phyloP scores from a whole-genome alignment of 345 rosid genomes.

The Xanthoceras sorbifolium region DNA sequence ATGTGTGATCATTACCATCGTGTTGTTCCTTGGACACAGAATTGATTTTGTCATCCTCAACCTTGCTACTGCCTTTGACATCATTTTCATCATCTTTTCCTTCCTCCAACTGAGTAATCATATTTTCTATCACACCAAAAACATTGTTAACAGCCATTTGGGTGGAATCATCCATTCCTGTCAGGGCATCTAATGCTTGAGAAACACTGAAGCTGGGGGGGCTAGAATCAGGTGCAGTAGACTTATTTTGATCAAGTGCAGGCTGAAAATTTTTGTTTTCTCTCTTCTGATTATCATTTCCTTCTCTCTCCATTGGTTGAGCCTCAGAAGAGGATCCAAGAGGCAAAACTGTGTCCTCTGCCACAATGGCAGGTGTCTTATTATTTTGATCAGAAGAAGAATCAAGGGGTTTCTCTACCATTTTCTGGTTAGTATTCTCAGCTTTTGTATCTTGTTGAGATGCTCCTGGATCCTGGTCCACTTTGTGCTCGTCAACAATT shows the following conservation, averaged over 20 bases:
- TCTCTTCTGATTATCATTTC: slow-evolving; percentile 49
- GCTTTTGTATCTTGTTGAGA: slow-evolving; percentile 37
- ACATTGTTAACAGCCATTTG: slow-evolving; percentile 96
- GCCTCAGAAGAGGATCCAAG: slow-evolving; percentile 48
- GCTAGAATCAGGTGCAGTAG: slow-evolving; percentile 39
- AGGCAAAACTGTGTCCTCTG: slow-evolving; percentile 44
- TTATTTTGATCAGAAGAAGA: slow-evolving; percentile 50
- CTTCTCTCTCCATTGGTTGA: slow-evolving; percentile 52
- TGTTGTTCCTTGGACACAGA: slow-evolving; percentile 30
- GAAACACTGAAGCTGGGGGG: slow-evolving; percentile 55
- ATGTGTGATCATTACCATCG: slow-evolving; percentile 18
- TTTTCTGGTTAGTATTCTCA: slow-evolving; percentile 37
- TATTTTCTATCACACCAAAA: slow-evolving; percentile 86
- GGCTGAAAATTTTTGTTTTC: slow-evolving; percentile 53
- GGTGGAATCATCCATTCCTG: slow-evolving; percentile 94
- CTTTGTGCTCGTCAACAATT: slow-evolving; percentile 37
- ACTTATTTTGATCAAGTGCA: slow-evolving; percentile 43
- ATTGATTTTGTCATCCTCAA: slow-evolving; percentile 33
- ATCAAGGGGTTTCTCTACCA: slow-evolving; percentile 46
- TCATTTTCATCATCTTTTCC: slow-evolving; percentile 48
- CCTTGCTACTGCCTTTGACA: slow-evolving; percentile 31
- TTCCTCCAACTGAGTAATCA: slow-evolving; percentile 77
- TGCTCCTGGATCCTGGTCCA: slow-evolving; percentile 38
- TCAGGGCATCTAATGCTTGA: slow-evolving; percentile 82
- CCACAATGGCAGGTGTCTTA: slow-evolving; percentile 28